phyloP scores from a whole-genome alignment of 768 basidiomycete species.

The Nevesoporus exiguus region DNA sequence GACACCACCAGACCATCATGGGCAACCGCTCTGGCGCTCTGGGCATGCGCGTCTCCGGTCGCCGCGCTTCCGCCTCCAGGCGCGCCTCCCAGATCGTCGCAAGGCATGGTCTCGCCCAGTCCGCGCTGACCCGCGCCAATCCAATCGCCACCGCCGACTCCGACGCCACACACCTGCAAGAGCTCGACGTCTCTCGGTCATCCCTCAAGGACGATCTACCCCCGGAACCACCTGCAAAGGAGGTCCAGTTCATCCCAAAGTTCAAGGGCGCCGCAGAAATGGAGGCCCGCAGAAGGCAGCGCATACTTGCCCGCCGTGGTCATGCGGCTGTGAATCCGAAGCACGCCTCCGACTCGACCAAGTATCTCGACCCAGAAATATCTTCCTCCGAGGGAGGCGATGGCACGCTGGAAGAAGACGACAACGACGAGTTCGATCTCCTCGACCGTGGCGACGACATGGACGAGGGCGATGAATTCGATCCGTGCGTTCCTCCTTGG shows the following conservation, averaged over 20 bases:
- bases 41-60: slow-evolving; percentile 75
- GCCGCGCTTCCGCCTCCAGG: slow-evolving; percentile 51
- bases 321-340: slow-evolving; percentile 30
- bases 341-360: slow-evolving; percentile 21
- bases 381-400: slow-evolving; percentile 55
- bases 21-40: slow-evolving; percentile 64
- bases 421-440: slow-evolving; percentile 48
- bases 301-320: slow-evolving; percentile 60
- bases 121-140: too few relatives aligned
- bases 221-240: slow-evolving; percentile 43
- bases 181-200: not conserved
- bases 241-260: slow-evolving; percentile 64
- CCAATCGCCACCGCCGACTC: not conserved
- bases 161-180: not conserved
- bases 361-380: slow-evolving; percentile 45
- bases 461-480: slow-evolving; percentile 73
- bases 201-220: slow-evolving; percentile 13
- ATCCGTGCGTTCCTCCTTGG: slow-evolving; percentile 57
- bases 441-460: slow-evolving; percentile 46
- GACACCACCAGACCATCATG: slow-evolving; percentile 89
- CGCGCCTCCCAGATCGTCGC: slow-evolving; percentile 36
- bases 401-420: slow-evolving; percentile 40
- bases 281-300: slow-evolving; percentile 64
- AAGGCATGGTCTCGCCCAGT: not conserved
- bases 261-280: slow-evolving; percentile 86